These are phyloP conservation scores for Leucocoprinus gongylophorus DNA, from an alignment of 1,284 basidiomycete genomes.

Conservation along the genomic window DNA sequence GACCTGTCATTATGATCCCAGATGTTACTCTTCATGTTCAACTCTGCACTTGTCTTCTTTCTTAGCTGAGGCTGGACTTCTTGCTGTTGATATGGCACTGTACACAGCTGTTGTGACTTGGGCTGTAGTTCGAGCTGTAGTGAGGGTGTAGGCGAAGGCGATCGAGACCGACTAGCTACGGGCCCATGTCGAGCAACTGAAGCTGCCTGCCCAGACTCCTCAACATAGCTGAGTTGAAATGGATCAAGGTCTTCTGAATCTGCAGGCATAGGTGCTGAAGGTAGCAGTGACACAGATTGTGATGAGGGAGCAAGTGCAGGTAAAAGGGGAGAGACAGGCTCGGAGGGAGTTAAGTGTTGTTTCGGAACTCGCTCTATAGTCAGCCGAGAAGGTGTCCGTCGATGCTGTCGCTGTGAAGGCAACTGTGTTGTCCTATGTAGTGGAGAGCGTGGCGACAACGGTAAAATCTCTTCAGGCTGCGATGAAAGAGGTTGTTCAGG, in stretches of 20 bases:
- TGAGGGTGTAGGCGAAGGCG: slow-evolving; percentile 8
- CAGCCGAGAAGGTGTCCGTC: slow-evolving; percentile 1
- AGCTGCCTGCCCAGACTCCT: slow-evolving; percentile 12
- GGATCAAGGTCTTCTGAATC: slow-evolving; percentile 34
- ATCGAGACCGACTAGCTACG: neutral
- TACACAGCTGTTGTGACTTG: neutral
- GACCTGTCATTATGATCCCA: slow-evolving; percentile 19
- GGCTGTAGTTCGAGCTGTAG: slow-evolving; percentile 2
- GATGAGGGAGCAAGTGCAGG: neutral
- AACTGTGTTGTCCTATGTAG: neutral
- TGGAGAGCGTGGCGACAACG: slow-evolving; percentile 19
- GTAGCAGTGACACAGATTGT: slow-evolving; percentile 7
- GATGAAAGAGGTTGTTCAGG: slow-evolving; percentile 2
- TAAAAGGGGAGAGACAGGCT: neutral
- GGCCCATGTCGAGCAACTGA: neutral
- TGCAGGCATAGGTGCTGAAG: slow-evolving; percentile 29
- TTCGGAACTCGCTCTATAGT: neutral
- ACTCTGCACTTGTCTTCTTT: slow-evolving; percentile 32
- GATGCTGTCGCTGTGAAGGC: slow-evolving; percentile 8
- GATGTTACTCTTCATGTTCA: slow-evolving; percentile 36
- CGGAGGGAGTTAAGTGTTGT: neutral
- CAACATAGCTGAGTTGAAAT: slow-evolving; percentile 28
- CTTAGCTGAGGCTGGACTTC: slow-evolving; percentile 12
- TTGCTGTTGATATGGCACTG: neutral
- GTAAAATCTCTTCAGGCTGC: slow-evolving; percentile 9